Evolutionary conservation across 352 stramenopile species (phyloP).

Genomic region (Pythium volutum): DNA sequence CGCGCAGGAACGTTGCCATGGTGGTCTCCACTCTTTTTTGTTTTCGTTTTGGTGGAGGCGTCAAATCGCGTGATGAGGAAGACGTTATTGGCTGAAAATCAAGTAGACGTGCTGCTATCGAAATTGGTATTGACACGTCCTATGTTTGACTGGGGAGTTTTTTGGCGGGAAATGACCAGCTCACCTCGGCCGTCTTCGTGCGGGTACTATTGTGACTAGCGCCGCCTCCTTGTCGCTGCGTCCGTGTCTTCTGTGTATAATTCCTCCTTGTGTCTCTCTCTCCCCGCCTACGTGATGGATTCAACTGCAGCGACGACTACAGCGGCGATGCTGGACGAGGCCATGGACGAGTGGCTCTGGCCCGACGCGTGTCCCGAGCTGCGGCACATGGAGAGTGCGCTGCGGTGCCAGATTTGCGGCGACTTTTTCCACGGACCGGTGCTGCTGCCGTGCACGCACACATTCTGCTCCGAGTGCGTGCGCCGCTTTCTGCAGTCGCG

Average conservation of each 20-base stretch:
- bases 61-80: not conserved
- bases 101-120: not conserved
- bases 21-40: not conserved
- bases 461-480: slow-evolving; percentile 84
- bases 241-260: too few species aligned
- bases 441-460: slow-evolving; percentile 72
- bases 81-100: slow-evolving; percentile 21
- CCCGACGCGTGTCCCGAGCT: slow-evolving; percentile 49
- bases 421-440: slow-evolving; percentile 83
- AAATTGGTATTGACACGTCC: slow-evolving; percentile 17
- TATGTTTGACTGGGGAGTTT: not conserved
- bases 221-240: not conserved
- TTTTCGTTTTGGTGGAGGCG: not conserved
- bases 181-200: slow-evolving; percentile 8
- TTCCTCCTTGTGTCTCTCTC: not conserved
- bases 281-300: not conserved
- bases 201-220: not conserved
- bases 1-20: slow-evolving; percentile 56
- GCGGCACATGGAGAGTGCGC: slow-evolving; percentile 65
- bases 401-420: slow-evolving; percentile 83
- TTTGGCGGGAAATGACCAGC: slow-evolving; percentile 27
- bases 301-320: not conserved
- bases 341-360: slow-evolving; percentile 80
- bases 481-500: slow-evolving; percentile 73
- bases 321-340: slow-evolving; percentile 22